These are phyloP conservation scores for Limonium bicolor DNA, from an alignment of 148 eudicot genomes.

Conservation along the genomic window DNA sequence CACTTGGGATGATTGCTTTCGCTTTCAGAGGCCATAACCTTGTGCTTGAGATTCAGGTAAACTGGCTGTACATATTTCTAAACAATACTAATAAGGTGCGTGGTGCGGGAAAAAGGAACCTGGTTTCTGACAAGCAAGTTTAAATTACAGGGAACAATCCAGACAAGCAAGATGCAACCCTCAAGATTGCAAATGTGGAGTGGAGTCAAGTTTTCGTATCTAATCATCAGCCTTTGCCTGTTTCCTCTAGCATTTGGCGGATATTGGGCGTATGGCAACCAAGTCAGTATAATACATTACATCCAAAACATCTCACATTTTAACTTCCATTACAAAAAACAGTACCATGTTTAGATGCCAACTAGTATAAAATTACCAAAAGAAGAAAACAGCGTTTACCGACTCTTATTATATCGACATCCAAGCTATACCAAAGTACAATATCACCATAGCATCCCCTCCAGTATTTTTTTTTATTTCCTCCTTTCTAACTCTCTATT, in stretches of 20 bases:
- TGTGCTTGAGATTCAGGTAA: slow-evolving; percentile 72
- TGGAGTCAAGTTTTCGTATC: slow-evolving; percentile 55
- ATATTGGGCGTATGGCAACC: slow-evolving; percentile 67
- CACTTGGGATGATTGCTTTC: slow-evolving; percentile 58
- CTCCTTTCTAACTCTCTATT: too few relatives aligned
- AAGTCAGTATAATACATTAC: slow-evolving; percentile 45
- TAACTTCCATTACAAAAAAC: too few relatives aligned
- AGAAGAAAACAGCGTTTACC: too few relatives aligned
- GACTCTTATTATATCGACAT: too few relatives aligned
- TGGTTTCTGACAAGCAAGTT: too few relatives aligned
- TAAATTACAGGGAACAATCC: slow-evolving; percentile 96
- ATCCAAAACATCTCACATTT: too few relatives aligned
- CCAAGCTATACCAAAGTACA: too few relatives aligned
- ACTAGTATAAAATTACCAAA: too few relatives aligned
- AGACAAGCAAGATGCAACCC: slow-evolving; percentile 40
- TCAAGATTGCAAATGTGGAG: slow-evolving; percentile 72
- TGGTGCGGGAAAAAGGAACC: too few relatives aligned
- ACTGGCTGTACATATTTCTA: background rate
- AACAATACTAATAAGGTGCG: background rate
- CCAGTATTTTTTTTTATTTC: too few relatives aligned
- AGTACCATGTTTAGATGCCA: too few relatives aligned
- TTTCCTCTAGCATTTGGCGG: slow-evolving; percentile 68
- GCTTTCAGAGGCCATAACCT: slow-evolving; percentile 83
- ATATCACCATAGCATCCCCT: too few relatives aligned
- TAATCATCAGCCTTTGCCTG: slow-evolving; percentile 51